Base-by-base conservation (phyloP, 768 basidiomycete species). In the Auricularia sp. region DNA sequence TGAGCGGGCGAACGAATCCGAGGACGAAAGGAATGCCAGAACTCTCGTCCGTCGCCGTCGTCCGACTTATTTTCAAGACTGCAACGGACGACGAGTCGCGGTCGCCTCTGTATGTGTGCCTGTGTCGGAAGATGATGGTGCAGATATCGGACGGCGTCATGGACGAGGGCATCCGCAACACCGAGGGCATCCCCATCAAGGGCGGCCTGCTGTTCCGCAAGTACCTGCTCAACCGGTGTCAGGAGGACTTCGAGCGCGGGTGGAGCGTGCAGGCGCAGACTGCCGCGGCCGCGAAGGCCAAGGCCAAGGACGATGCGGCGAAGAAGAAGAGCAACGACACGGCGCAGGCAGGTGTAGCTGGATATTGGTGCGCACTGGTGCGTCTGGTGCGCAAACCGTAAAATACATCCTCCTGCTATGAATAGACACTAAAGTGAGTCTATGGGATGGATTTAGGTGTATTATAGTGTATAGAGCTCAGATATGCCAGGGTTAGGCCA, bases 51-150 rank as follows among this genome's bases (percentile, higher is more conserved):
- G 94, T n/a, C n/a, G n/a, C n/a, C 70, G 96, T 98, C 73, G 98
- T 97, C 75, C 86, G 89, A 65, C 87, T 97, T 62, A 91, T 98
- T 36, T 98, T 97, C 75, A 95, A 97, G 76, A 97, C 95, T 81
- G 95, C 94, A 8, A 97, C 92, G 6, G 94, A 97, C 74, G 95
- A 97, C 74, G 92, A 92, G 56, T 85, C 87, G 8, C 95, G 92
- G 90, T 95, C 92, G 2, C 90, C 92, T 79, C 97, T 98, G 93
- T 98, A 99, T 74, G 96, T 95, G 36, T 87, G 90, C 39, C 80
- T 99, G 45, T 98, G 95, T 73, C 82, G 92, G 69, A 92, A 94
- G 83, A 90, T 98, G 85, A 92, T 95, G 90, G 92, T 94, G 77
- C 86, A 85, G 73, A 90, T 98, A 73, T 92, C 88, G 65, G 80